phyloP scores from a whole-genome alignment of 1,284 basidiomycete genomes.

The Malassezia psittaci region DNA sequence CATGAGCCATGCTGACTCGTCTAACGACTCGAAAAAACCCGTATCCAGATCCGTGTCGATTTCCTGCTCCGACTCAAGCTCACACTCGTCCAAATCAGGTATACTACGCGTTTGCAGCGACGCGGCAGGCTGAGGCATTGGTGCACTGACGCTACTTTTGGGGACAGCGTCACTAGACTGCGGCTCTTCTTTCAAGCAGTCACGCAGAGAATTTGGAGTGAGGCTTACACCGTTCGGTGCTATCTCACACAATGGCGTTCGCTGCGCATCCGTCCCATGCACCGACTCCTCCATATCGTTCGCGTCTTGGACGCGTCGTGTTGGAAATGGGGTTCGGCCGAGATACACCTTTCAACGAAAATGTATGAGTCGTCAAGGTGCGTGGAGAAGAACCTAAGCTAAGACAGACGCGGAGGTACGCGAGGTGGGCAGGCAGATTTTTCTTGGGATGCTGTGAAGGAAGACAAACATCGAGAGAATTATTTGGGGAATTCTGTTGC shows the following conservation, averaged over 20 bases:
- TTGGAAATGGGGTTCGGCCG: background rate
- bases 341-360: background rate
- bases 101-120: no score
- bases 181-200: no score
- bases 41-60: background rate
- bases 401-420: conserved; percentile 23
- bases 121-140: no score
- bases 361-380: conserved; percentile 5
- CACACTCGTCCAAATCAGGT: background rate
- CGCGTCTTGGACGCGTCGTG: background rate
- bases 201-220: no score
- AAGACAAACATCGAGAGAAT: conserved; percentile 43
- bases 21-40: conserved; percentile 15
- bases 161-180: no score
- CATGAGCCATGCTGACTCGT: conserved; percentile 13
- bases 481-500: conserved; percentile 44
- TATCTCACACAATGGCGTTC: no score
- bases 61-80: background rate
- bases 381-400: background rate
- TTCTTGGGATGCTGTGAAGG: conserved; percentile 38
- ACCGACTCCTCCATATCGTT: background rate
- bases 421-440: conserved; percentile 43
- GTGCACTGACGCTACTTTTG: no score
- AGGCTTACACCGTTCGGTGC: no score
- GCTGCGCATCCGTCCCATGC: background rate